Percentiles rank a stretch among this genome's conserved stretches.
Conservation (phyloP, 2,329 filamentous ascomycete species). For the Phoma herbarum region DNA sequence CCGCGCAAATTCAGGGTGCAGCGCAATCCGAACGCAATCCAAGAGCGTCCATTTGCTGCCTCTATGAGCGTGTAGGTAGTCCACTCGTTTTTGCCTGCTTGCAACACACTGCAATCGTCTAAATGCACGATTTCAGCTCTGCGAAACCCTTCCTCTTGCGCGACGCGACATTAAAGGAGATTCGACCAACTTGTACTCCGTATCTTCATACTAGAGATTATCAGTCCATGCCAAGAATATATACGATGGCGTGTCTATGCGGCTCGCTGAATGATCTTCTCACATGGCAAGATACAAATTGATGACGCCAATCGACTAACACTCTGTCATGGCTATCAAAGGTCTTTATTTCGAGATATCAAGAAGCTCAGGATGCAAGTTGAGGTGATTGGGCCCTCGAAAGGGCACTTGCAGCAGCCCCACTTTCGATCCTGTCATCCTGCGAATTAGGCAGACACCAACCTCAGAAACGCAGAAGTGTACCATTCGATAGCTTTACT, state of each 20-base stretch:
- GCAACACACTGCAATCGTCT: not conserved
- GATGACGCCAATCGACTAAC: not conserved
- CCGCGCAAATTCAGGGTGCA: not conserved
- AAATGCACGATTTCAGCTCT: not conserved
- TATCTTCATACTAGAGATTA: not conserved
- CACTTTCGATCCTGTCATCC: not conserved
- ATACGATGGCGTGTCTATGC: not conserved
- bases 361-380: too few relatives aligned
- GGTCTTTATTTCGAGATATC: not conserved
- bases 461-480: not conserved
- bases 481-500: not conserved
- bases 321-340: not conserved
- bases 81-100: not conserved
- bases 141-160: not conserved
- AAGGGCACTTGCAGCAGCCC: too few relatives aligned
- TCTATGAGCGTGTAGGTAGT: not conserved
- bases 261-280: not conserved
- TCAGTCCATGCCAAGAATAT: not conserved
- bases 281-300: not conserved
- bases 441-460: conserved; percentile 6
- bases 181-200: not conserved
- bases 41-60: not conserved
- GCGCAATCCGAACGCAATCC: too few relatives aligned
- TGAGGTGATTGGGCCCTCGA: not conserved
- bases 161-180: not conserved